Percentiles rank a stretch among this genome's conserved stretches.
phyloP scores from a whole-genome alignment of 345 rosid species.

The Cardamine chenopodiifolia region DNA sequence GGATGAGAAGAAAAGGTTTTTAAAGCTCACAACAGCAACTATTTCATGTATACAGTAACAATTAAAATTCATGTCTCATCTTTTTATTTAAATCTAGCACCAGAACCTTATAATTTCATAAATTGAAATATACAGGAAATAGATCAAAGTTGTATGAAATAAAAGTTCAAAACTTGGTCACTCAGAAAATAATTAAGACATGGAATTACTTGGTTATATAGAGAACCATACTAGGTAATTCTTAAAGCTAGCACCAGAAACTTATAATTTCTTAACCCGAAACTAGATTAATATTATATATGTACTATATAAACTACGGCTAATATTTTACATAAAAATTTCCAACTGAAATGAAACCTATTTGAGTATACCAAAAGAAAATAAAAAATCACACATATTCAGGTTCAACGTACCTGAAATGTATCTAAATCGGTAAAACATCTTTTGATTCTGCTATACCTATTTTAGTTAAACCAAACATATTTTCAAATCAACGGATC shows the following conservation, averaged over 20 bases:
- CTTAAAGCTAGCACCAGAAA: too few relatives aligned
- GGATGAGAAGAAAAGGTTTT: background rate
- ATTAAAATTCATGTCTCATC: too few relatives aligned
- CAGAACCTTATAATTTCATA: constrained; percentile 17
- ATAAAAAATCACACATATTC: background rate
- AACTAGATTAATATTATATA: too few relatives aligned
- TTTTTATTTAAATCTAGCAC: constrained; percentile 24
- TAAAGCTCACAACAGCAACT: constrained; percentile 14
- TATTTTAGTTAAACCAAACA: constrained; percentile 5
- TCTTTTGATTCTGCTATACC: constrained; percentile 41
- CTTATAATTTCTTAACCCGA: too few relatives aligned
- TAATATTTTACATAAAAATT: too few relatives aligned
- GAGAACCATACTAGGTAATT: too few relatives aligned
- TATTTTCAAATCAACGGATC: background rate
- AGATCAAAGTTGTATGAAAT: background rate
- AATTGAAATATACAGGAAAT: constrained; percentile 9
- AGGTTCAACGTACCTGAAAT: constrained; percentile 49
- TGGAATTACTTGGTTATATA: background rate
- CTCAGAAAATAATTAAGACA: background rate
- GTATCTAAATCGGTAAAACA: constrained; percentile 62
- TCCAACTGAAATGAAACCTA: background rate
- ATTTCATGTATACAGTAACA: constrained; percentile 27
- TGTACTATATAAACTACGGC: too few relatives aligned
- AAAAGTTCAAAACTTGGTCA: background rate
- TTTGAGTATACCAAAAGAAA: background rate